Evolutionary conservation across 176 grass and related monocot species (phyloP), one percentile per base, ranked within the genome.

Genomic region (Ensete ventricosum): DNA sequence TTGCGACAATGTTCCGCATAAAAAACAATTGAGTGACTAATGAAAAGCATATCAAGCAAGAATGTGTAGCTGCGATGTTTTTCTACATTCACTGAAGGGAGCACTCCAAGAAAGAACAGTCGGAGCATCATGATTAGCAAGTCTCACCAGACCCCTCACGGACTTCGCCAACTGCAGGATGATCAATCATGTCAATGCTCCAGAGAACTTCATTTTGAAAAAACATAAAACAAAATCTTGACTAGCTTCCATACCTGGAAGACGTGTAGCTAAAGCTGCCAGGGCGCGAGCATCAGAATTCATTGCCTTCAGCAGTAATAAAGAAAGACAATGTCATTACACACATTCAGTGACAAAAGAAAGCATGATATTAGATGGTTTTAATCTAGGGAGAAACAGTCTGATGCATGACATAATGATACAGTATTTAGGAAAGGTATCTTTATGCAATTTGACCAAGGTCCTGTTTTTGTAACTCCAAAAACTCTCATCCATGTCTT

Each of bases 211-310:
- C 21, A 20, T 21, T 13, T 9, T 54, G 50, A 14, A 62, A 79
- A 25, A 54, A 27, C 19, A 82, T 8, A 64, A 64, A 9, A 14
- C 9, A 60, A 43, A 57, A 16, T 51, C 4, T 43, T 9, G 55
- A 4, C 26, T 25, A 11, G 9, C 0, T 53, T 72, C 24, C 78
- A 50, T 77, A 85, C 83, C 52, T 65, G 78, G 78, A 64, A 85
- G 83, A 55, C 67, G 55, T 55, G n/a, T 64, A 55, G 66, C 83
- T 62, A 85, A 51, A 9, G 73, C 81, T 50, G 83, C 78, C 72
- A 81, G 78, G 57, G 25, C 58, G 73, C 77, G 73, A 29, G 83
- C 83, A 72, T 77, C 83, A 57, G 54, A 14, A 80, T 85, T 85
- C 11, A 81, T 25, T 64, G 66, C 73, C 83, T 85, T 71, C 34